Evolutionary conservation across 2,329 filamentous ascomycete species (phyloP).

Genomic region (Exophiala alcalophila): DNA sequence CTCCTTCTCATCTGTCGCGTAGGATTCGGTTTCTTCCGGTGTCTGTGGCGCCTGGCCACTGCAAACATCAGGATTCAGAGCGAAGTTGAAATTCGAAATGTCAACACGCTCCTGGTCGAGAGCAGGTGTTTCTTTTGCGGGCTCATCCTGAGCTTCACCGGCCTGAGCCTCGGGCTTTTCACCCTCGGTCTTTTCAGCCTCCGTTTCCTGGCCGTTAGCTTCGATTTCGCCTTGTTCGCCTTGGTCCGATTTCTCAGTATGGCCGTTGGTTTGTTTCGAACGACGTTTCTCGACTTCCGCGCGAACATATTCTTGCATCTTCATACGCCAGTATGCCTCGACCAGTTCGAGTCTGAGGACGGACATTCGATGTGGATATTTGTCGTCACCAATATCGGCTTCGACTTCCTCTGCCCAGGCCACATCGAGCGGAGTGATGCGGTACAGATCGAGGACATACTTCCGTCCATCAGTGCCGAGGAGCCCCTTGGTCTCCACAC

Average conservation of each 20-base stretch:
- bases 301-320: conserved; percentile 86
- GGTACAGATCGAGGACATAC: conserved; percentile 95
- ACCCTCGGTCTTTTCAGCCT: conserved; percentile 41
- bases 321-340: conserved; percentile 76
- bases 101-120: conserved; percentile 70
- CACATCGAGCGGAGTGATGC: conserved; percentile 88
- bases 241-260: conserved; percentile 37
- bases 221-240: conserved; percentile 22
- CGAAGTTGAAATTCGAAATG: conserved; percentile 79
- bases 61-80: conserved; percentile 93
- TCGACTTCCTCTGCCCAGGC: conserved; percentile 77
- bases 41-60: conserved; percentile 88
- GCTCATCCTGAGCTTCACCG: conserved; percentile 40
- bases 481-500: conserved; percentile 97
- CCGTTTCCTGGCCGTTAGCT: conserved; percentile 42
- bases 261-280: conserved; percentile 41
- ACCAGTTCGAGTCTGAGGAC: conserved; percentile 87
- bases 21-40: conserved; percentile 80
- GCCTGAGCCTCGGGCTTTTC: conserved; percentile 43
- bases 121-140: conserved; percentile 29
- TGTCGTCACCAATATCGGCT: conserved; percentile 50
- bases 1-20: conserved; percentile 79
- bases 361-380: conserved; percentile 95
- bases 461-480: conserved; percentile 94
- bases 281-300: conserved; percentile 68